A percentile compares a stretch with the other conserved stretches of the same genome.
phyloP scores from a whole-genome alignment of 2,329 filamentous ascomycete genomes.

The Sporothrix brunneoviolacea region DNA sequence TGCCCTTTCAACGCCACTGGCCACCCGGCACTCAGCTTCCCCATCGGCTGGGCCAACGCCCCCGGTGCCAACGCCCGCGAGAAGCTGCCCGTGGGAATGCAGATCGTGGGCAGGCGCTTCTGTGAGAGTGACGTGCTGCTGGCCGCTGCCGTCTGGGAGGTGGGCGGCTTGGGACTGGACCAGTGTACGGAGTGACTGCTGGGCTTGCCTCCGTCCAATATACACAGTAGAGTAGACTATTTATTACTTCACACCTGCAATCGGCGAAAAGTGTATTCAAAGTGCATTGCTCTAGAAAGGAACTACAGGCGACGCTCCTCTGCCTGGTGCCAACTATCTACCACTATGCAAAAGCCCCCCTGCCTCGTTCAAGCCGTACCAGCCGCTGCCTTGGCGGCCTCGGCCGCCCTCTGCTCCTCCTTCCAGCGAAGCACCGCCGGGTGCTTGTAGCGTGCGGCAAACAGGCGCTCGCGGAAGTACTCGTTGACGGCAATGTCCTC shows the following conservation, averaged over 20 bases:
- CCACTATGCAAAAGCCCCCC: no score
- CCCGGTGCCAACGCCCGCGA: conserved; percentile 13
- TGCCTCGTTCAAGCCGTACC: no score
- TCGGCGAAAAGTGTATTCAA: no score
- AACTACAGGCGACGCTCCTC: no score
- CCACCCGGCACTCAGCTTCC: conserved; percentile 42
- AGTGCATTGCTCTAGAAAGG: no score
- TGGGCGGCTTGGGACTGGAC: no score
- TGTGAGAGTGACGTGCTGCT: conserved; percentile 23
- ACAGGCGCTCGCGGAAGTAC: neutral
- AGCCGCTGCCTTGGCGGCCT: neutral
- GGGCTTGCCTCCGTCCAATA: no score
- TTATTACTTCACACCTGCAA: no score
- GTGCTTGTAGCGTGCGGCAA: neutral
- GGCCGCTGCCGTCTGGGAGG: conserved; percentile 25
- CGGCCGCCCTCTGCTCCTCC: no score
- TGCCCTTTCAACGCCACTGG: conserved; percentile 43
- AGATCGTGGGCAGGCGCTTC: conserved; percentile 25
- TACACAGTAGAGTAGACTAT: no score
- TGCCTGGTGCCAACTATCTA: no score
- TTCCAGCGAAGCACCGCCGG: neutral
- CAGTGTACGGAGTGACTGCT: no score
- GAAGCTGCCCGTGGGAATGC: conserved; percentile 26
- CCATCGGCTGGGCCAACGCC: conserved; percentile 28
- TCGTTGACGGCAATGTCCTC: neutral